Evolutionary conservation across 306 rosid species (phyloP).

Genomic region (Prunus dulcis): DNA sequence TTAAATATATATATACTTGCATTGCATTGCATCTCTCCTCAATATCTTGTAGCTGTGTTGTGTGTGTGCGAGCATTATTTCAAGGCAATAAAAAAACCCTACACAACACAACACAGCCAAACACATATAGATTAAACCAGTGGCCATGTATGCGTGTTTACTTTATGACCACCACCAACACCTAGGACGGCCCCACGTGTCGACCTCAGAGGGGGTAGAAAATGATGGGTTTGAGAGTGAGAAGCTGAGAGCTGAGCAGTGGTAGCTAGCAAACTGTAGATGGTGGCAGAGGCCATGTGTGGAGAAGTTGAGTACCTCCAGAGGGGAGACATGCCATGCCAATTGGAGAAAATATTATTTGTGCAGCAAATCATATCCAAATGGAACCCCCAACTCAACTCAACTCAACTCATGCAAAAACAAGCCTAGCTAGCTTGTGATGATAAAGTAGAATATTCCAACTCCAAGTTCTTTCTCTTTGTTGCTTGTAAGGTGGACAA

Average conservation of each 20-base stretch:
- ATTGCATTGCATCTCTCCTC: neutral
- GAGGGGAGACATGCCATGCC: slow-evolving; percentile 46
- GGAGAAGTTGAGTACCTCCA: slow-evolving; percentile 31
- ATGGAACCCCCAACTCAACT: too few relatives aligned
- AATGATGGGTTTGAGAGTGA: slow-evolving; percentile 43
- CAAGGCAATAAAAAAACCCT: too few relatives aligned
- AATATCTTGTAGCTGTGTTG: neutral
- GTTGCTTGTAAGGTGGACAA: slow-evolving; percentile 52
- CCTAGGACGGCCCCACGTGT: slow-evolving; percentile 41
- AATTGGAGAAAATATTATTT: slow-evolving; percentile 17
- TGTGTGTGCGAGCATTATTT: neutral
- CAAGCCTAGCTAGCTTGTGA: neutral
- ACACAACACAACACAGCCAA: too few relatives aligned
- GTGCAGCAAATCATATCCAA: neutral
- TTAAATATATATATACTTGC: neutral
- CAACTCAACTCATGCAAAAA: neutral
- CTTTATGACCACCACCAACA: slow-evolving; percentile 2
- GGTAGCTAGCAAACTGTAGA: slow-evolving; percentile 6
- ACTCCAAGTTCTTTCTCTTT: slow-evolving; percentile 27
- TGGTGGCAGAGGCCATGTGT: slow-evolving; percentile 42
- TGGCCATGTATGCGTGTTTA: neutral
- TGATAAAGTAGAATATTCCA: slow-evolving; percentile 24
- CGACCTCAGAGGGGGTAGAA: slow-evolving; percentile 33
- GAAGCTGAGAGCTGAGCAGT: slow-evolving; percentile 29
- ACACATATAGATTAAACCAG: too few relatives aligned